Evolutionary conservation across 345 rosid genomes (phyloP).

Genomic region (Gynandropsis gynandra): DNA sequence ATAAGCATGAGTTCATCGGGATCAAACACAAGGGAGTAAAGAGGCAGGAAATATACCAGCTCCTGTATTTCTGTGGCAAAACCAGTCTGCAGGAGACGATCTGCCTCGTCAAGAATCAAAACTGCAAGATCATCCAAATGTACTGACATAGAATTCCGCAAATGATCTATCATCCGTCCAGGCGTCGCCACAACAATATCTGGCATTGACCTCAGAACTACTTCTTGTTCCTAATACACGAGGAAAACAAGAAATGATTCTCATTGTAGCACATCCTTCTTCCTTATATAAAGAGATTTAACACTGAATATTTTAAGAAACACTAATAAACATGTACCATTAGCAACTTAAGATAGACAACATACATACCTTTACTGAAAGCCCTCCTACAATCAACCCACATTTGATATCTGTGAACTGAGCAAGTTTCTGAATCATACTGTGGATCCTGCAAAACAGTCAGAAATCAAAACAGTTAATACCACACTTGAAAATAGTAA

Average conservation of each 20-base stretch:
- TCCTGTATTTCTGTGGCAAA: constrained; percentile 90
- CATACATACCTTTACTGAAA: constrained; percentile 63
- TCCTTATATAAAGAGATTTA: too few species aligned
- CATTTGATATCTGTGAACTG: constrained; percentile 87
- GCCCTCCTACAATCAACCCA: constrained; percentile 91
- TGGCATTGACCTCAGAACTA: constrained; percentile 84
- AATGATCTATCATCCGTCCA: constrained; percentile 96
- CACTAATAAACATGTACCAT: constrained; percentile 1
- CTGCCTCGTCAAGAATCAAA: constrained; percentile 93
- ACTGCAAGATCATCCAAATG: constrained; percentile 90
- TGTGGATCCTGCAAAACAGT: constrained; percentile 66
- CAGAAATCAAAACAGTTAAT: neutral
- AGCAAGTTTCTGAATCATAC: constrained; percentile 82
- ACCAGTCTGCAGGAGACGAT: constrained; percentile 93
- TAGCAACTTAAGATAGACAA: constrained; percentile 2
- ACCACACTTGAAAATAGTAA: neutral
- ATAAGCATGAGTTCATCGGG: neutral
- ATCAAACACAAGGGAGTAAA: neutral
- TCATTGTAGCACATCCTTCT: neutral
- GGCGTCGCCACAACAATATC: constrained; percentile 98
- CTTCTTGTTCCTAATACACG: constrained; percentile 64
- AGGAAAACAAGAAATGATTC: constrained; percentile 15
- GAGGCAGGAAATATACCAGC: constrained; percentile 46
- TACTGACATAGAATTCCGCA: constrained; percentile 90
- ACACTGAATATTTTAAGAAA: too few species aligned